A percentile compares a stretch with the other conserved stretches of the same genome.
phyloP scores from a whole-genome alignment of 2,329 filamentous ascomycete genomes.

The Byssoonygena ceratinophila region DNA sequence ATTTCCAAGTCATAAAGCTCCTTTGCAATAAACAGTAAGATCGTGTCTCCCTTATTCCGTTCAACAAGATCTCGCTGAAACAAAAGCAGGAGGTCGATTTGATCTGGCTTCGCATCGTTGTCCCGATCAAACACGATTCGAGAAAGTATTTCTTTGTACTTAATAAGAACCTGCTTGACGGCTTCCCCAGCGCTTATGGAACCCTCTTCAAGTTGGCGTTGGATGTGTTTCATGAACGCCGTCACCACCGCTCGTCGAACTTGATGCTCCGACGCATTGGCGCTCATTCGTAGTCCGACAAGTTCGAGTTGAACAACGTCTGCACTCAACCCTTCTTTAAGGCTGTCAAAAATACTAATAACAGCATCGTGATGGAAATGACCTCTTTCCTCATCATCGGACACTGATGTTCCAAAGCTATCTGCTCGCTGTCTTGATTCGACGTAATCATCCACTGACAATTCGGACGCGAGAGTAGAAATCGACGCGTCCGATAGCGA shows the following conservation, averaged over 20 bases:
- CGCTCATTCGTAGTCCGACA: constrained; percentile 80
- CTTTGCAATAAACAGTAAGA: constrained; percentile 70
- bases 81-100: constrained; percentile 73
- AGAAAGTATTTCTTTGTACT: constrained; percentile 52
- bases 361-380: constrained; percentile 83
- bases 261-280: constrained; percentile 79
- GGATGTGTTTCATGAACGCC: constrained; percentile 72
- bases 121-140: constrained; percentile 50
- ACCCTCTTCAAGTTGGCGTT: constrained; percentile 53
- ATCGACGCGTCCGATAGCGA: constrained; percentile 45
- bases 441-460: constrained; percentile 33
- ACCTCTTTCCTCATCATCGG: constrained; percentile 48
- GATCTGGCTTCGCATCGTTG: constrained; percentile 49
- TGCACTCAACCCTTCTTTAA: constrained; percentile 58
- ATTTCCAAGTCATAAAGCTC: constrained; percentile 77
- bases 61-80: constrained; percentile 69
- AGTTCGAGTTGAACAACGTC: constrained; percentile 92
- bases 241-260: constrained; percentile 77
- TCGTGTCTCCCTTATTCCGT: constrained; percentile 50
- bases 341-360: constrained; percentile 71
- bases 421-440: constrained; percentile 50
- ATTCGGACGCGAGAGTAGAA: constrained; percentile 52
- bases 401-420: constrained; percentile 64
- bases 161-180: constrained; percentile 52
- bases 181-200: constrained; percentile 54